Conservation (phyloP, 345 rosid genomes). For the Corymbia maculata region DNA sequence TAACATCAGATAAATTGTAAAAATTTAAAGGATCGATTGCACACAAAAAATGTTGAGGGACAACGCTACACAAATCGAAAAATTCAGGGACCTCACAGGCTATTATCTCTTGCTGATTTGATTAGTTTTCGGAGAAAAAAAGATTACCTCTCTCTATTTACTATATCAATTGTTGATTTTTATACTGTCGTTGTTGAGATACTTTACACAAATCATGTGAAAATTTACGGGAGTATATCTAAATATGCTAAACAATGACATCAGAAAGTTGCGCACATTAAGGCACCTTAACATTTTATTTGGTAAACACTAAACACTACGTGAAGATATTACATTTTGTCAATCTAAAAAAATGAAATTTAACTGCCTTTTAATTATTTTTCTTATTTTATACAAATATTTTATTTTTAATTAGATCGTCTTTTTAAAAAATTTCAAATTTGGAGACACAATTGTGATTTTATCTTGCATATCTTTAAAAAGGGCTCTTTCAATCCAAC, state of each 20-base stretch:
- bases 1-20: neutral
- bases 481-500: neutral
- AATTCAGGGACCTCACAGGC: neutral
- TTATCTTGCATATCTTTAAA: neutral
- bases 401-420: neutral
- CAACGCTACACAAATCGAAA: neutral
- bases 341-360: neutral
- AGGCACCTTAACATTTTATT: neutral
- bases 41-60: neutral
- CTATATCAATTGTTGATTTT: neutral
- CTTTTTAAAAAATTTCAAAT: neutral
- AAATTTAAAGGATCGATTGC: neutral
- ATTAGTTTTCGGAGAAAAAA: neutral
- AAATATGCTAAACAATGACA: neutral
- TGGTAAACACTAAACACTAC: neutral
- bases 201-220: neutral
- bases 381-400: neutral
- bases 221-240: neutral
- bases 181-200: neutral
- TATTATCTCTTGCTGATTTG: neutral
- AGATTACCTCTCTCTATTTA: neutral
- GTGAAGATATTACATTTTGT: neutral
- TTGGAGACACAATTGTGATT: neutral
- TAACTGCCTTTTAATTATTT: neutral
- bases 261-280: neutral